Evolutionary conservation across 202 grass and related monocot species (phyloP), one percentile per base, ranked within the genome.

Genomic region (Eragrostis tef): DNA sequence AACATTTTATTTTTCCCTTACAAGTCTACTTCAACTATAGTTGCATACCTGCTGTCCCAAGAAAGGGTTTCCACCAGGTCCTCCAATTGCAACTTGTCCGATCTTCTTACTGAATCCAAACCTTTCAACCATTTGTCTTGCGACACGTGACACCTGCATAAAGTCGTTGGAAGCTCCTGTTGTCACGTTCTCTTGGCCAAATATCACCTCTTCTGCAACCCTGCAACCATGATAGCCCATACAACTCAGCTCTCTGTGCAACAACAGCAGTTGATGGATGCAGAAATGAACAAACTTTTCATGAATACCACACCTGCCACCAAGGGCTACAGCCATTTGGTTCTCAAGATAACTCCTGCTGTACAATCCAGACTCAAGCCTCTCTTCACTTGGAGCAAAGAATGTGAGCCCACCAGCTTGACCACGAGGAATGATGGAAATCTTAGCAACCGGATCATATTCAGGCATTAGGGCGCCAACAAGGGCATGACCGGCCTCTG

Each of bases 61-160:
- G 80, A 98, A 98, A 74, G 95, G 95, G 72, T 98, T 98, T n/a
- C 95, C 95, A 68, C 92, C 95, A 20, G 92, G 81, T 17, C 92
- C 90, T 29, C 95, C 95, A 6, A 98, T 98, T 0, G 95, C 95
- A 44, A 98, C 19, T 82, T 98, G 95, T n/a, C 95, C 95, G 0
- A 98, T 98, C 62, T 95, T 98, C 71, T 98, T 98, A 74, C 96
- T 98, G 85, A 95, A 98, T 41, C 95, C 96, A 85, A 98, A 95
- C 75, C 96, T 87, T 86, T 98, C 96, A 8, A 98, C 96, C 96
- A 98, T 98, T 84, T 98, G 96, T 56, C 96, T 95, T 52, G 96
- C 96, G 7, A 98, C 96, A 45, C 96, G 88, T 31, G 92, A 98
- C 54, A 98, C 96, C 72, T 98, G 96, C 92, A 93, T 98, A 51